Evolutionary conservation across 1,139 yeast species (phyloP).

Genomic region (Petasospora fabianii): DNA sequence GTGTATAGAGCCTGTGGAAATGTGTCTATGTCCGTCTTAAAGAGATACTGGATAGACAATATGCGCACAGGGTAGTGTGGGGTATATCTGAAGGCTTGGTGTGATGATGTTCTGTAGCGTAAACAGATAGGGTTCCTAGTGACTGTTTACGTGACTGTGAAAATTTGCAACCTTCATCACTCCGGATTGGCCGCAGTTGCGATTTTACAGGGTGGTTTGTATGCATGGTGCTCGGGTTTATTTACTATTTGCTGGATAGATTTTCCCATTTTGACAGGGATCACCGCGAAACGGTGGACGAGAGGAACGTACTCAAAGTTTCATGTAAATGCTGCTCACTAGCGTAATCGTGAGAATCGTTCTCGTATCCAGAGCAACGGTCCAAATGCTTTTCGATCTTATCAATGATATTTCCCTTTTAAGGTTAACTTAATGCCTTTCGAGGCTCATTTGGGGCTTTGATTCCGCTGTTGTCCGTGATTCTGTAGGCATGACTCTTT

Average conservation of each 20-base stretch:
- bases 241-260: neutral
- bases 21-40: neutral
- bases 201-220: neutral
- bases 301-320: slow-evolving; percentile 1
- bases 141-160: slow-evolving; percentile 24
- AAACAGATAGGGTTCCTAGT: slow-evolving; percentile 16
- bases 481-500: no score
- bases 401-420: neutral
- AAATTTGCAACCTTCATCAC: slow-evolving; percentile 11
- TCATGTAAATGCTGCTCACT: neutral
- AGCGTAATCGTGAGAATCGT: neutral
- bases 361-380: neutral
- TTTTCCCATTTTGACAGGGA: neutral
- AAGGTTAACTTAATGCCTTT: no score
- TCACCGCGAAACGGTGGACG: slow-evolving; percentile 1
- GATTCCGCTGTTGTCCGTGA: no score
- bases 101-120: slow-evolving; percentile 18
- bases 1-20: neutral
- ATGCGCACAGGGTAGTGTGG: neutral
- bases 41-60: neutral
- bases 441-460: no score
- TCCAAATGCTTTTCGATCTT: neutral
- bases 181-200: neutral
- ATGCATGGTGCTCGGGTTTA: slow-evolving; percentile 1
- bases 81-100: slow-evolving; percentile 9